phyloP scores from a whole-genome alignment of 2,329 filamentous ascomycete species.

The Claviceps spartinae region DNA sequence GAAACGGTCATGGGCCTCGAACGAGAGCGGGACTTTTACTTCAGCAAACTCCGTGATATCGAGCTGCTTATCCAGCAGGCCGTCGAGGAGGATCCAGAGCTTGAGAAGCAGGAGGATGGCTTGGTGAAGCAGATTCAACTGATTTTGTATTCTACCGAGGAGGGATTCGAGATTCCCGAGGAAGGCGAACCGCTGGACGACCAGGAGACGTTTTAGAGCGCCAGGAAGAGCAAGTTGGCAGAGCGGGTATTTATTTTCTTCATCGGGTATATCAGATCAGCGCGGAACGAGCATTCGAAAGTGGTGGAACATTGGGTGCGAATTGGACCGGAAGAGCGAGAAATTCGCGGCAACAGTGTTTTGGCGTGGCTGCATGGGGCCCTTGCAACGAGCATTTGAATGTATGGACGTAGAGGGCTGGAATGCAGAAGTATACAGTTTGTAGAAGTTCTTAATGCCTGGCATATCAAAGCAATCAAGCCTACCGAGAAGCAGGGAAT shows the following conservation, averaged over 20 bases:
- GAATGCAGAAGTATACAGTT: constrained; percentile 1
- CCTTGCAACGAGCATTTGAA: constrained; percentile 4
- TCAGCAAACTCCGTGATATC: constrained; percentile 95
- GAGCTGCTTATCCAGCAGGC: constrained; percentile 88
- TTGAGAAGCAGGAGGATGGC: constrained; percentile 87
- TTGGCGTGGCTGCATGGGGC: not conserved
- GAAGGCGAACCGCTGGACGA: constrained; percentile 60
- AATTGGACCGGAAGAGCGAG: not conserved
- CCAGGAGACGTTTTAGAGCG: constrained; percentile 60
- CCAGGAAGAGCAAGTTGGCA: not conserved
- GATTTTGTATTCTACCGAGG: constrained; percentile 94
- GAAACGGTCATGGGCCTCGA: constrained; percentile 92
- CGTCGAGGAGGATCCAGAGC: constrained; percentile 79
- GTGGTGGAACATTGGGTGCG: not conserved
- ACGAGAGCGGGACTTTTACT: constrained; percentile 97
- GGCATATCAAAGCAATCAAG: constrained; percentile 1
- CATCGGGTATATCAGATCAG: not conserved
- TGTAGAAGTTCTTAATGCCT: not conserved
- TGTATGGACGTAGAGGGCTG: not conserved
- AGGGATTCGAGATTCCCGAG: constrained; percentile 78
- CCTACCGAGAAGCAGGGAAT: not conserved
- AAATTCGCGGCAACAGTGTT: not conserved
- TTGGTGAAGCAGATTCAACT: constrained; percentile 92
- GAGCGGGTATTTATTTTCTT: not conserved
- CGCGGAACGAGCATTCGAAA: not conserved